phyloP scores from a whole-genome alignment of 2,329 filamentous ascomycete species.

The Fusarium virguliforme region DNA sequence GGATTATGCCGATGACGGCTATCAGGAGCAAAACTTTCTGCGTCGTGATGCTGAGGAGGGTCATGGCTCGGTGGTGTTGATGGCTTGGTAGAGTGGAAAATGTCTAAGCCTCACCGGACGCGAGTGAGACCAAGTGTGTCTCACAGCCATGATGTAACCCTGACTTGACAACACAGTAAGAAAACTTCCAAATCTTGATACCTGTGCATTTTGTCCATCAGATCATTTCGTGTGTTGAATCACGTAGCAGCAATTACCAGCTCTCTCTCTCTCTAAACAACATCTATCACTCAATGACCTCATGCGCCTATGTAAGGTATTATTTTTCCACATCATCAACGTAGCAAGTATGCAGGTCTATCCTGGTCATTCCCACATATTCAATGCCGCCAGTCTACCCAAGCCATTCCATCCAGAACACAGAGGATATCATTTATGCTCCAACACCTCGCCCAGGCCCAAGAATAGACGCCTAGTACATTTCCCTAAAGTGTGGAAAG shows the following conservation, averaged over 20 bases:
- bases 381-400: neutral
- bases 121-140: neutral
- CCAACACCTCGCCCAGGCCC: neutral
- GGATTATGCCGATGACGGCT: neutral
- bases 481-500: conserved; percentile 58
- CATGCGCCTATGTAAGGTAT: neutral
- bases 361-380: neutral
- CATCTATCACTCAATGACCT: no score
- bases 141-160: conserved; percentile 33
- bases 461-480: conserved; percentile 53
- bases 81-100: conserved; percentile 23
- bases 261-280: no score
- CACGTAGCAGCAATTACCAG: neutral
- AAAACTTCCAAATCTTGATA: neutral
- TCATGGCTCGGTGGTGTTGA: conserved; percentile 23
- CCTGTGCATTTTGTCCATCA: no score
- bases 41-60: conserved; percentile 30
- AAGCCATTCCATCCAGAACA: neutral
- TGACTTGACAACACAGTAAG: neutral
- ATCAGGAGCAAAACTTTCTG: conserved; percentile 13
- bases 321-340: neutral
- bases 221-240: neutral
- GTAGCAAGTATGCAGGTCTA: neutral
- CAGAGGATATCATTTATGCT: conserved; percentile 26
- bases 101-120: conserved; percentile 17